These are phyloP conservation scores for Hsuehochloa calcarea DNA, from an alignment of 176 grass and related monocot species.

Conservation along the genomic window DNA sequence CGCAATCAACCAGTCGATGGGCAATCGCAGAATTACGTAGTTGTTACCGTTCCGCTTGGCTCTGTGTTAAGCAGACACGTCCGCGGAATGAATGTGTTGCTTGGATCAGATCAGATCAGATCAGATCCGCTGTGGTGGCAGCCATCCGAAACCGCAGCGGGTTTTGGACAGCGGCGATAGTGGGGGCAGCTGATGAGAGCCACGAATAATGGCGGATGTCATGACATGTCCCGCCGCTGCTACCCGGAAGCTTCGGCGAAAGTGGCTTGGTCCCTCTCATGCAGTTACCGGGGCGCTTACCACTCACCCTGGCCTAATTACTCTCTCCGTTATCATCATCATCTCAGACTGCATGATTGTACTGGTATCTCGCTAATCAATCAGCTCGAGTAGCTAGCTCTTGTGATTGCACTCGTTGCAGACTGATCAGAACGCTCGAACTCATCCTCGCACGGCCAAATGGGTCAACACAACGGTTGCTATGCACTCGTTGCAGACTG, in stretches of 20 bases:
- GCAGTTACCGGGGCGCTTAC: background rate
- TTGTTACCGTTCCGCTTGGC: background rate
- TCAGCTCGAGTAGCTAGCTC: background rate
- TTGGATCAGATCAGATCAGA: too few species aligned
- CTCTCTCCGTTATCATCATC: background rate
- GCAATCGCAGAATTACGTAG: too few species aligned
- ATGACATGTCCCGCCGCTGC: conserved; percentile 19
- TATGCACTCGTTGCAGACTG: too few species aligned
- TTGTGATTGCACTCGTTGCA: too few species aligned
- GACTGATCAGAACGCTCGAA: background rate
- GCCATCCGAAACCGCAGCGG: background rate
- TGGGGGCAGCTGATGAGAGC: background rate
- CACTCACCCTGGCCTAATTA: background rate
- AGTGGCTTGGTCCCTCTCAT: background rate
- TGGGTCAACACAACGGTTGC: background rate
- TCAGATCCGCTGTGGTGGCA: background rate
- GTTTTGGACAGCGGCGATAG: background rate
- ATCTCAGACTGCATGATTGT: background rate
- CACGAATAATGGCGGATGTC: conserved; percentile 9
- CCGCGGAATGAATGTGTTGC: background rate
- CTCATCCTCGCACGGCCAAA: background rate
- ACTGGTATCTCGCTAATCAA: background rate
- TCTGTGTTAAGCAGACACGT: background rate
- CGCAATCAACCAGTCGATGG: too few species aligned
- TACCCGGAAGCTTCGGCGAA: conserved; percentile 47